Base-by-base conservation (phyloP, 2,329 filamentous ascomycete species). In the Magnaporthiopsis rhizophila region DNA sequence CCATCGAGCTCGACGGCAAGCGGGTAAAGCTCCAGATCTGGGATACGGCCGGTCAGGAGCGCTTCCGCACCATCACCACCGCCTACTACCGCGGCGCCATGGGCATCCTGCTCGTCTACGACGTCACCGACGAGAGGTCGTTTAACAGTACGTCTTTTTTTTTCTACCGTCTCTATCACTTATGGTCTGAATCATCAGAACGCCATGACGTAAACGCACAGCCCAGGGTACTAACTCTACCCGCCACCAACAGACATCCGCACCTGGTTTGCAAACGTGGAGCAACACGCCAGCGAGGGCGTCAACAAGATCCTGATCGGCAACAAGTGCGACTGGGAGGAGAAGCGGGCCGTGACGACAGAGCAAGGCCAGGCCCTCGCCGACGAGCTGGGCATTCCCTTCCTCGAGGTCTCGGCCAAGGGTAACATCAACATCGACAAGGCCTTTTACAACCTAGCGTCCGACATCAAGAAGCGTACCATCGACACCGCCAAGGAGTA, bases 321-420 rank as follows among this genome's bases (percentile, higher is more conserved):
- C 76, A 99, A 99, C 86, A 99, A 99, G 81, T 99, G 95, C 81
- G 95, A 99, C 79, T 98, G 95, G 95, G 95, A 98, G 79, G 95
- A 99, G 81, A 98, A 98, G 85, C 89, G 95, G 70, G 92, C 91
- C 64, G 90, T 99, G 58, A 92, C 91, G 62, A 96, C 90, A 66
- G 93, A 97, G 77, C 89, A 92, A 74, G 95, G 95, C 71, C 93
- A 99, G 78, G 89, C 89, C 69, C 86, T 99, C 65, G 95, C 95
- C 66, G 90, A 97, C 79, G 95, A 98, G 79, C 88, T 99, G 66
- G 92, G 93, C 73, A 96, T 99, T 69, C 94, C 95, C 26, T 99
- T 99, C 84, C 90, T 99, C 76, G 95, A 99, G 78, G 95, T 99
- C 67, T 96, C 92, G 24, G 95, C 95, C 69, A 99, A 99, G 85